phyloP scores from a whole-genome alignment of 2,329 filamentous ascomycete genomes.

The Neophaeococcomyces aloes region DNA sequence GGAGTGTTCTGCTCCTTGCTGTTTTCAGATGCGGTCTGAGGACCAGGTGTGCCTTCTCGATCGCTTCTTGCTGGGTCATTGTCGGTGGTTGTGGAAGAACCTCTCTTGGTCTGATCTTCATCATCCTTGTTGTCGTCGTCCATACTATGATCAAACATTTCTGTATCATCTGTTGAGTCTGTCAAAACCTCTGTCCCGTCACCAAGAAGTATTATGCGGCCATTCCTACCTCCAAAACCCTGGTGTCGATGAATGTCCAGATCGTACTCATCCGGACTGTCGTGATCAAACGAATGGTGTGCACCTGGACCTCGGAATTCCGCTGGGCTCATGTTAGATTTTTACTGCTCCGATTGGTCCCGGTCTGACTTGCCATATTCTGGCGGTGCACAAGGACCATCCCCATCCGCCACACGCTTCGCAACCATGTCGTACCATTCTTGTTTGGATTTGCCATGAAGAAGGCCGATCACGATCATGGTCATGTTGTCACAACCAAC shows the following conservation, averaged over 20 bases:
- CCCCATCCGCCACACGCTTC: slow-evolving; percentile 86
- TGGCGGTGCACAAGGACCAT: slow-evolving; percentile 94
- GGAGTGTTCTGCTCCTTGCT: slow-evolving; percentile 1
- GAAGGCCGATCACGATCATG: slow-evolving; percentile 80
- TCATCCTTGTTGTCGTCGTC: slow-evolving; percentile 79
- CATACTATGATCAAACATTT: slow-evolving; percentile 79
- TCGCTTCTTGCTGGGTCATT: slow-evolving; percentile 29
- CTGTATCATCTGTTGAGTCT: slow-evolving; percentile 68
- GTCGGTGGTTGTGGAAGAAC: slow-evolving; percentile 29
- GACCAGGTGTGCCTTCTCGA: slow-evolving; percentile 43
- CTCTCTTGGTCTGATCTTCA: slow-evolving; percentile 70
- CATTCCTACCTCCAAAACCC: slow-evolving; percentile 62
- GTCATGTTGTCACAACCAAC: slow-evolving; percentile 99
- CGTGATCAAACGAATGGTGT: slow-evolving; percentile 65
- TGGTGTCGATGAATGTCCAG: slow-evolving; percentile 42
- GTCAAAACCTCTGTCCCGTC: slow-evolving; percentile 89
- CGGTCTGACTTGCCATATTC: slow-evolving; percentile 85
- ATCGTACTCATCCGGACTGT: slow-evolving; percentile 53
- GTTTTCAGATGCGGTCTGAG: slow-evolving; percentile 24
- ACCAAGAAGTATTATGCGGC: slow-evolving; percentile 86
- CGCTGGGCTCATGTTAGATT: slow-evolving; percentile 47
- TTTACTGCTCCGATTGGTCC: slow-evolving; percentile 29
- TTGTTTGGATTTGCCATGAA: slow-evolving; percentile 86
- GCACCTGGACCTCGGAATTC: slow-evolving; percentile 76
- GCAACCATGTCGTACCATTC: slow-evolving; percentile 97